These are phyloP conservation scores for Pichia sp. DNA, from an alignment of 1,139 yeast species.

Conservation along the genomic window DNA sequence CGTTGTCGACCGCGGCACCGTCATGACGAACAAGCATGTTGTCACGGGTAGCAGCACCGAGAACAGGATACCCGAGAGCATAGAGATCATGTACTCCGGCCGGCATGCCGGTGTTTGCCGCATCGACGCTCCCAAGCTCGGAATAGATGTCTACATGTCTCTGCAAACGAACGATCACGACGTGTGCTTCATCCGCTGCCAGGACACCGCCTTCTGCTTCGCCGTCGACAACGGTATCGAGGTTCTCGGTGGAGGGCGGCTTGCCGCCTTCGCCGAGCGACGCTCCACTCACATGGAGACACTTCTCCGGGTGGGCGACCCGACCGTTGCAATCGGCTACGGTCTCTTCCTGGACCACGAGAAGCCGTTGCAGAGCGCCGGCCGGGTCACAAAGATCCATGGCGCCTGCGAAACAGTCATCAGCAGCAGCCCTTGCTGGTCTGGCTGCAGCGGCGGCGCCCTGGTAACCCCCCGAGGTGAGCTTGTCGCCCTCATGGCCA, in stretches of 20 bases:
- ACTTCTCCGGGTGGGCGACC: constrained; percentile 2
- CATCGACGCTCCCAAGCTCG: neutral
- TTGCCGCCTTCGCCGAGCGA: neutral
- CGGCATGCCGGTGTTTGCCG: neutral
- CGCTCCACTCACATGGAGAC: neutral
- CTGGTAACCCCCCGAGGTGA: neutral
- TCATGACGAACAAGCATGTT: constrained; percentile 47
- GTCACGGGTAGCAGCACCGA: constrained; percentile 26
- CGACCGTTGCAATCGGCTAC: constrained; percentile 6
- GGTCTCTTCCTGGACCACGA: constrained; percentile 2
- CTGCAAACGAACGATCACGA: neutral
- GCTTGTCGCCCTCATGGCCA: constrained; percentile 8
- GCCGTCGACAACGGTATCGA: neutral
- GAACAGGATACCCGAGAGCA: constrained; percentile 19
- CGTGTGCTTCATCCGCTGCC: neutral
- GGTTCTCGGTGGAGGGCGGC: neutral
- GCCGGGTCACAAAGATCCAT: constrained; percentile 1
- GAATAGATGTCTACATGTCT: neutral
- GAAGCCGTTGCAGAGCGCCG: constrained; percentile 7
- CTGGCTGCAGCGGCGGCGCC: constrained; percentile 11
- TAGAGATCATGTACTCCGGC: constrained; percentile 26
- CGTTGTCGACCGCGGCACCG: constrained; percentile 32
- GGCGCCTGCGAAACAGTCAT: neutral
- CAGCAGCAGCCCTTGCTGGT: constrained; percentile 8
- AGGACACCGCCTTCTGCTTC: neutral